phyloP scores from a whole-genome alignment of 2,329 filamentous ascomycete species.

The Arthrobotrys pseudoclavata region DNA sequence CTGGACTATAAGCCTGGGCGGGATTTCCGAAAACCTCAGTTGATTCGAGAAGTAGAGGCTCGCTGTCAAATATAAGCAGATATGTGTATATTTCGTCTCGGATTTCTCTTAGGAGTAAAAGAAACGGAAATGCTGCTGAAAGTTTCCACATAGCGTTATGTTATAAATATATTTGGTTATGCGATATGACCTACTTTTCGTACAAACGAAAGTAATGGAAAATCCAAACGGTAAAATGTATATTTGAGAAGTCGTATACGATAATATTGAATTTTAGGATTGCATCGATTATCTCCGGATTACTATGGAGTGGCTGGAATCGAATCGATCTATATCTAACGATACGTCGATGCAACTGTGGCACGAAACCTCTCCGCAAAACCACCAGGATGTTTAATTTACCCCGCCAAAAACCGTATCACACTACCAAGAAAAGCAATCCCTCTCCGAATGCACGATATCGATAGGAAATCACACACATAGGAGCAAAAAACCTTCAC shows the following conservation, averaged over 20 bases:
- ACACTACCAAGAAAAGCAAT: background rate
- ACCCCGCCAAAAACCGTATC: constrained; percentile 23
- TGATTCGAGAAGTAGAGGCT: background rate
- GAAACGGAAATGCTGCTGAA: background rate
- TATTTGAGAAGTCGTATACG: background rate
- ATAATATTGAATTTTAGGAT: background rate
- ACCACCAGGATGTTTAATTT: background rate
- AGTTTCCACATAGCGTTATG: background rate
- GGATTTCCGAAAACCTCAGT: background rate
- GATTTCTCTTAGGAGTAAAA: constrained; percentile 15
- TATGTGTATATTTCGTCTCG: constrained; percentile 17
- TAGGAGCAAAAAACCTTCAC: background rate
- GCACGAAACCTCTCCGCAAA: constrained; percentile 17
- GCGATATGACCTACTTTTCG: background rate
- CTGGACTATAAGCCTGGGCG: background rate
- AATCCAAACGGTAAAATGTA: background rate
- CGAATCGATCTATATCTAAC: background rate
- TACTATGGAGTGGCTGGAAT: constrained; percentile 5
- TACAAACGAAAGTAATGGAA: background rate
- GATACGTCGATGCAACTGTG: background rate
- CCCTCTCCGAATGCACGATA: background rate
- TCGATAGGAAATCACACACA: constrained; percentile 13
- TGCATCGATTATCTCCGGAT: constrained; percentile 4
- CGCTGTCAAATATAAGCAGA: constrained; percentile 5
- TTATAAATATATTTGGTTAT: background rate